These are phyloP conservation scores for Cladosporium austrohemisphaericum DNA, from an alignment of 2,329 filamentous ascomycete species.

Conservation along the genomic window DNA sequence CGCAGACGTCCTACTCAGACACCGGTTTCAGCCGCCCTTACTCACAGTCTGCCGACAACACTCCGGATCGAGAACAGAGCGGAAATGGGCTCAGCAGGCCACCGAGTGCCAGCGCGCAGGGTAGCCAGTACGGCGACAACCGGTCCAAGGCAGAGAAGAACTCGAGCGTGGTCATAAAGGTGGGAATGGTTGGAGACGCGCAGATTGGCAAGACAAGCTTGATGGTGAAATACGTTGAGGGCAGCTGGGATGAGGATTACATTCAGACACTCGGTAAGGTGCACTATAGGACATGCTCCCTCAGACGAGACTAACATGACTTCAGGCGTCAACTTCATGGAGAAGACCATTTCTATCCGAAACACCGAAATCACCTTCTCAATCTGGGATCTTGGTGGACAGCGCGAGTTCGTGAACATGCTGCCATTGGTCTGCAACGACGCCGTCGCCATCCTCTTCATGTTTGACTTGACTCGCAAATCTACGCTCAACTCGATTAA, in stretches of 20 bases:
- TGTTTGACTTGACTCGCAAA: slow-evolving; percentile 95
- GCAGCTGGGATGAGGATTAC: slow-evolving; percentile 99
- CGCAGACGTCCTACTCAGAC: slow-evolving; percentile 54
- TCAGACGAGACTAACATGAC: slow-evolving; percentile 19
- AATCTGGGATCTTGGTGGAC: slow-evolving; percentile 97
- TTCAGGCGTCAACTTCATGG: slow-evolving; percentile 98
- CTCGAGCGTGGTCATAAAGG: slow-evolving; percentile 88
- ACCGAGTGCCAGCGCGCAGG: slow-evolving; percentile 27
- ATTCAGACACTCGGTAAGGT: slow-evolving; percentile 86
- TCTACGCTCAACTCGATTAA: slow-evolving; percentile 98
- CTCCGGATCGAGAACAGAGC: slow-evolving; percentile 36
- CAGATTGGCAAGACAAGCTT: slow-evolving; percentile 98
- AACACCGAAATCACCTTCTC: slow-evolving; percentile 99
- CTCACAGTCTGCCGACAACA: slow-evolving; percentile 42
- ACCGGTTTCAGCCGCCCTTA: slow-evolving; percentile 45
- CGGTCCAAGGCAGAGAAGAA: slow-evolving; percentile 44
- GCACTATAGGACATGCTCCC: background rate
- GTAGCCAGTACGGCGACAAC: slow-evolving; percentile 29
- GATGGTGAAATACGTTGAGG: slow-evolving; percentile 99
- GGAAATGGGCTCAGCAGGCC: slow-evolving; percentile 32
- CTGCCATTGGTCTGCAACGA: slow-evolving; percentile 98
- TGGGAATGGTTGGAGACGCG: slow-evolving; percentile 98
- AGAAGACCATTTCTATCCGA: slow-evolving; percentile 98
- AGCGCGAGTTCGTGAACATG: slow-evolving; percentile 99
- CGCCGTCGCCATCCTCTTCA: slow-evolving; percentile 95